Base-by-base conservation (phyloP, 2,329 filamentous ascomycete species). In the Trichophyton schoenleinii region DNA sequence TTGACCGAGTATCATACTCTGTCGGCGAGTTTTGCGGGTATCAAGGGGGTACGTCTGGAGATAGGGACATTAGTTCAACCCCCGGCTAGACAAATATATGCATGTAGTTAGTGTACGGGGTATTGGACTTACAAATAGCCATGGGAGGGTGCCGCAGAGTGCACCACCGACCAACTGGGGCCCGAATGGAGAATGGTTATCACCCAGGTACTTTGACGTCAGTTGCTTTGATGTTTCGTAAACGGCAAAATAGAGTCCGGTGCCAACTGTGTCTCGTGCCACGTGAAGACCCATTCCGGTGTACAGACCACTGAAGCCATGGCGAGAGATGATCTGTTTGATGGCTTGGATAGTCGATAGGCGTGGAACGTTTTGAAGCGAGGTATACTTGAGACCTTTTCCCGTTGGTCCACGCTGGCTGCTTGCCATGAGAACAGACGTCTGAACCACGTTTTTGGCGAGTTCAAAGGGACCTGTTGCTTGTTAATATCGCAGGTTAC, bases 391-490 rank as follows among this genome's bases (percentile, higher is more conserved):
- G n/a, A 58, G 59, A 59, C 70, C 70, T 0, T 72, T 68, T 6
- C 71, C 69, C 5, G 73, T 74, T 64, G 71, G 70, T 41, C 73
- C 69, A 36, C 74, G 70, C 44, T 76, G 72, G 7, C 75, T 72
- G n/a, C 42, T 59, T 18, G 34, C 57, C 63, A 79, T 74, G 55
- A 79, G 67, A 38, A 79, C 76, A 0, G 77, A 78, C 7, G 77
- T 77, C 65, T 79, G 77, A 15, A 78, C 75, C 3, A 78, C 77
- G 61, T 79, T 79, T 66, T 79, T 79, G 58, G 77, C 73, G 38
- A 78, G 67, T 68, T 79, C 77, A 59, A 79, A 77, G 0, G 77
- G 77, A 62, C 76, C 76, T 77, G 28, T 31, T 44, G 3, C 60
- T 60, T 44, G 49, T 57, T 18, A 38, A 31, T 20, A 36, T n/a